phyloP scores from a whole-genome alignment of 1,284 basidiomycete species.

The Ustilago cynodontis region DNA sequence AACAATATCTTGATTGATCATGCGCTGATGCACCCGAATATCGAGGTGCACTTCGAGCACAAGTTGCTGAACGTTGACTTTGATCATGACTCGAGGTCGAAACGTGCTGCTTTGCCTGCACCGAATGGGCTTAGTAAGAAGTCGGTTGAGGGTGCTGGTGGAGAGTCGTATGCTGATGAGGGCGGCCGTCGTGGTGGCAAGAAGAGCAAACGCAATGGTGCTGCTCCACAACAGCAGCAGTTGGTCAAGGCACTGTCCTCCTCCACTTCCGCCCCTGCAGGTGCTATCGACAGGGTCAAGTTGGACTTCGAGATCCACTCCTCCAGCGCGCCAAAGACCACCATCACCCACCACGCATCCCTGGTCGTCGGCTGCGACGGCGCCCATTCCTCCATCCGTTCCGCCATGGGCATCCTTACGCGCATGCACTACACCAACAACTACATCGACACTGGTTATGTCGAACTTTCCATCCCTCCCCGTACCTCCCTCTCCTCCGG shows the following conservation, averaged over 20 bases:
- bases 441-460: slow-evolving; percentile 94
- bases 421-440: slow-evolving; percentile 87
- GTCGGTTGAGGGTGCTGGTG: slow-evolving; percentile 1
- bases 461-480: slow-evolving; percentile 94
- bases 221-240: slow-evolving; percentile 3
- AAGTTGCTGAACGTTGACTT: slow-evolving; percentile 82
- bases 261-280: not conserved
- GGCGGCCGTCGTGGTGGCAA: not conserved
- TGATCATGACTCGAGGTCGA: slow-evolving; percentile 72
- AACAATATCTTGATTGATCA: slow-evolving; percentile 86
- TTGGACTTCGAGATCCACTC: slow-evolving; percentile 40
- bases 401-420: slow-evolving; percentile 73
- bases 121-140: slow-evolving; percentile 12
- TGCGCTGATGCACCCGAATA: slow-evolving; percentile 76
- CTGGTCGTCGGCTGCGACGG: slow-evolving; percentile 61
- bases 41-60: slow-evolving; percentile 82
- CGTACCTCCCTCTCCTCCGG: slow-evolving; percentile 73
- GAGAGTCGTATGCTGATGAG: slow-evolving; percentile 22
- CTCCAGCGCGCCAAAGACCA: slow-evolving; percentile 11
- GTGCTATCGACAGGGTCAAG: slow-evolving; percentile 16
- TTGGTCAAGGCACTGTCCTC: not conserved
- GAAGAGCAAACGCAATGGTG: not conserved
- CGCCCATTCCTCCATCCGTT: slow-evolving; percentile 46
- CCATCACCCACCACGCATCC: slow-evolving; percentile 36
- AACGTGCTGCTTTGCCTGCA: not conserved